phyloP scores from a whole-genome alignment of 2,329 filamentous ascomycete genomes.

The Ophiostoma pallidulum region DNA sequence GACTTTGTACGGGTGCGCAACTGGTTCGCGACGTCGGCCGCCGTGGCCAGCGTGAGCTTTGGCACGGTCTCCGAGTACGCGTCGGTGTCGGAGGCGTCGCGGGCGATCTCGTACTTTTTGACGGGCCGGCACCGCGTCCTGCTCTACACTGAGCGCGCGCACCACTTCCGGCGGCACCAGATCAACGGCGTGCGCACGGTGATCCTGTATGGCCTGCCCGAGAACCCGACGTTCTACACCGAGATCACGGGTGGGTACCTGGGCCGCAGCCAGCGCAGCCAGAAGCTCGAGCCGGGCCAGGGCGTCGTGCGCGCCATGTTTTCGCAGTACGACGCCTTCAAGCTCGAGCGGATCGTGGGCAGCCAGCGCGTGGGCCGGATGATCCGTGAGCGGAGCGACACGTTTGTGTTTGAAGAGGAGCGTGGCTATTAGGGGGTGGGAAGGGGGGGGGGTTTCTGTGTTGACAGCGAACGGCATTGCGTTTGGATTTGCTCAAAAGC shows the following conservation, averaged over 20 bases:
- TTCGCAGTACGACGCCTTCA: conserved; percentile 81
- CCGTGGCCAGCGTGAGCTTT: conserved; percentile 53
- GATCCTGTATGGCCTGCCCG: conserved; percentile 77
- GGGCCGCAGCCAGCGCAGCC: conserved; percentile 46
- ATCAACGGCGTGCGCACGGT: conserved; percentile 73
- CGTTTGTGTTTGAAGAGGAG: conserved; percentile 80
- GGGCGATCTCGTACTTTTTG: conserved; percentile 80
- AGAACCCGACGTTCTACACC: conserved; percentile 74
- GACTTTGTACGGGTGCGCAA: conserved; percentile 93
- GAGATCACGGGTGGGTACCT: conserved; percentile 66
- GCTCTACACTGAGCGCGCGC: conserved; percentile 89
- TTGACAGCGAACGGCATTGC: neutral
- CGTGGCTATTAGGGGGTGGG: conserved; percentile 1
- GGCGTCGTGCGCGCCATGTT: conserved; percentile 60
- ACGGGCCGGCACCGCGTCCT: conserved; percentile 73
- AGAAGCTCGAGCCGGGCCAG: conserved; percentile 45
- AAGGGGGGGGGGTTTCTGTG: too few relatives aligned
- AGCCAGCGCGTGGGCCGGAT: conserved; percentile 72
- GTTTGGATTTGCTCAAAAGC: too few relatives aligned
- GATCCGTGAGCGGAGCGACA: conserved; percentile 75
- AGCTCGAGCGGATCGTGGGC: conserved; percentile 80
- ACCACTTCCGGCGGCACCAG: conserved; percentile 87
- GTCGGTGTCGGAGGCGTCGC: conserved; percentile 64
- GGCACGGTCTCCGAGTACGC: conserved; percentile 86
- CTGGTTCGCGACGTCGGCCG: conserved; percentile 66